Conservation (phyloP, 1,284 basidiomycete species). For the Spongiforma sp. region DNA sequence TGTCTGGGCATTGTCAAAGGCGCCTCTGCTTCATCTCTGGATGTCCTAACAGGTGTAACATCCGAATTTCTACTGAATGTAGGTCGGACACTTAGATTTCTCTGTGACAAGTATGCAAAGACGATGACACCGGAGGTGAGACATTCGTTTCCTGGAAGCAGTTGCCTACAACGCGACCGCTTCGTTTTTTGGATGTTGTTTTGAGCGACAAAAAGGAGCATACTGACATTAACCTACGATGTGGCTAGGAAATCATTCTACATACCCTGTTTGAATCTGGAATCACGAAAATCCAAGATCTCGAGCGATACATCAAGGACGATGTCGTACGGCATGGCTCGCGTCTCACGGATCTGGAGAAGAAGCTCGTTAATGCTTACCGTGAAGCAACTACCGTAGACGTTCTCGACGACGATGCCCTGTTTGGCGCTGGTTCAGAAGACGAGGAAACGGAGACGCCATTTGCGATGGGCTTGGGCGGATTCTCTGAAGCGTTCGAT, state of each 20-base stretch:
- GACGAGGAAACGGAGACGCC: conserved; percentile 81
- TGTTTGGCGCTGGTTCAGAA: conserved; percentile 72
- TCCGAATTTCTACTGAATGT: conserved; percentile 87
- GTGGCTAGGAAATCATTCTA: conserved; percentile 83
- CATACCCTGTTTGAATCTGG: conserved; percentile 92
- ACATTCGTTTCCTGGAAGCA: conserved; percentile 10
- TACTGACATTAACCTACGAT: conserved; percentile 10
- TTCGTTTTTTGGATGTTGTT: conserved; percentile 4
- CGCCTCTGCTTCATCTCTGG: conserved; percentile 71
- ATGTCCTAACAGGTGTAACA: conserved; percentile 82
- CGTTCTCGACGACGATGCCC: conserved; percentile 75
- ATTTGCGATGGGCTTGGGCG: conserved; percentile 75
- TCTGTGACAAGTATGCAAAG: conserved; percentile 81
- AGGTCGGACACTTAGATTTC: conserved; percentile 83
- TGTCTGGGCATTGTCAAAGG: conserved; percentile 43
- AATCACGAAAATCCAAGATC: conserved; percentile 71
- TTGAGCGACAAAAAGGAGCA: not conserved
- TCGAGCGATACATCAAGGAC: conserved; percentile 89
- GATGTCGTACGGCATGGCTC: conserved; percentile 86
- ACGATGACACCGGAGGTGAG: conserved; percentile 85
- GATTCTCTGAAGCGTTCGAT: conserved; percentile 87
- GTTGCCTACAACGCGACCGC: conserved; percentile 1
- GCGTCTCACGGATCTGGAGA: conserved; percentile 80
- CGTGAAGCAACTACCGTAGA: conserved; percentile 76
- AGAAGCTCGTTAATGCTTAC: conserved; percentile 85